Percentiles rank a stretch among this genome's conserved stretches.
Conservation (phyloP, 805 yeast genomes). For the Monosporozyma aquatica region DNA sequence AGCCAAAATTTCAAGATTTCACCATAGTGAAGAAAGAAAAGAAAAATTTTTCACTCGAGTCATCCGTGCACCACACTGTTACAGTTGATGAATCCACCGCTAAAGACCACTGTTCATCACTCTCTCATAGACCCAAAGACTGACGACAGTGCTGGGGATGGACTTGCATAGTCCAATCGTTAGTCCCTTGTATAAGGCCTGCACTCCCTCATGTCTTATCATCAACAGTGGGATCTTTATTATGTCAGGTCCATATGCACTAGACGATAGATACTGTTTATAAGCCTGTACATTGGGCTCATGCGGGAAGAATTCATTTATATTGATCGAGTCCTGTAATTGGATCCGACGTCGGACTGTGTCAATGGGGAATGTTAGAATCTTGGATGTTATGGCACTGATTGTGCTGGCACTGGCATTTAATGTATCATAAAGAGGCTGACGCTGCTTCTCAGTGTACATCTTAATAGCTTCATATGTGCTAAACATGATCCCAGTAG, state of each 20-base stretch:
- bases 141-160: slow-evolving; percentile 67
- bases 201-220: slow-evolving; percentile 28
- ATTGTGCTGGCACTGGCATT: slow-evolving; percentile 55
- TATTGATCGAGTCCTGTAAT: slow-evolving; percentile 23
- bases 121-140: slow-evolving; percentile 55
- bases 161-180: slow-evolving; percentile 62
- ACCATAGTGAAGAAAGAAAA: too few relatives aligned
- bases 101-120: slow-evolving; percentile 6
- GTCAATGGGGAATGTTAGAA: slow-evolving; percentile 76
- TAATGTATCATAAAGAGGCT: slow-evolving; percentile 25
- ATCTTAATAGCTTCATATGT: slow-evolving; percentile 41
- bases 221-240: background rate
- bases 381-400: slow-evolving; percentile 72
- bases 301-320: background rate
- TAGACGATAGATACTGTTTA: background rate
- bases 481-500: slow-evolving; percentile 69
- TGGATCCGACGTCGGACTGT: slow-evolving; percentile 72
- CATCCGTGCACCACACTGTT: too few relatives aligned
- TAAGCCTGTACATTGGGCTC: background rate
- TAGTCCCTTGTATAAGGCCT: slow-evolving; percentile 69
- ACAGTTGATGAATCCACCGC: too few relatives aligned
- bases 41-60: too few relatives aligned
- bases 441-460: slow-evolving; percentile 33
- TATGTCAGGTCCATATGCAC: background rate
- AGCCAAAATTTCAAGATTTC: too few relatives aligned